Evolutionary conservation across 108 stramenopile species (phyloP), one percentile per base, ranked within the genome.

Genomic region (Nannochloropsis salina): DNA sequence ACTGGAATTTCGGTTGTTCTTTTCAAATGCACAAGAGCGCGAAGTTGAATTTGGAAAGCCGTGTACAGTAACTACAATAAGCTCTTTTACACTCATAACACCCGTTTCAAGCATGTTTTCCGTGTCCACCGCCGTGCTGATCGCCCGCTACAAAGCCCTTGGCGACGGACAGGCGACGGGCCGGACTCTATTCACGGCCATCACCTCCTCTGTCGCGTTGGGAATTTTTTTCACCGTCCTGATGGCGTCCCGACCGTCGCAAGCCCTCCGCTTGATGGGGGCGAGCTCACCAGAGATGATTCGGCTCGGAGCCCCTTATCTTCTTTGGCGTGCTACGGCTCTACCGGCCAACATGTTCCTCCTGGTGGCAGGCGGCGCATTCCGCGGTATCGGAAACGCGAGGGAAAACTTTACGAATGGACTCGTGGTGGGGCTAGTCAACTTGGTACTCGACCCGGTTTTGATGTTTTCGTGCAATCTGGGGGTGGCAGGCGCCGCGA

Each of bases 301-400:
- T 2, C 15, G 61, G 61, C n/a, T 74, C 20, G 61, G 61, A 74
- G 61, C 61, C 5, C 89, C 89, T 20, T 89, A 89, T 80, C 81
- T 89, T 15, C 18, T 41, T 43, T 89, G 89, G 89, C 89, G 89
- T 21, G 89, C 89, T 9, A 45, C 44, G 44, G 85, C 86, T 8
- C 79, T 89, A 40, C 89, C 89, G 2, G 89, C 89, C 11, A 89
- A 85, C 40, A 86, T 89, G 22, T 86, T 89, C 83, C 45, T 89
- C 42, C 85, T 89, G 11, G 86, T 51, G n/a, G 89, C 89, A 42
- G 42, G 85, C 43, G 89, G 89, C 44, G 86, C 89, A 44, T 89
- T 86, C 83, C 86, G 89, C 83, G 81, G 44, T 3, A 83, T 83
- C 11, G n/a, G 84, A 20, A 42, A 44, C 44, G 83, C 81, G 41